These are phyloP conservation scores for Dioscorea dumetorum DNA, from an alignment of 106 monocot genomes.

Conservation along the genomic window DNA sequence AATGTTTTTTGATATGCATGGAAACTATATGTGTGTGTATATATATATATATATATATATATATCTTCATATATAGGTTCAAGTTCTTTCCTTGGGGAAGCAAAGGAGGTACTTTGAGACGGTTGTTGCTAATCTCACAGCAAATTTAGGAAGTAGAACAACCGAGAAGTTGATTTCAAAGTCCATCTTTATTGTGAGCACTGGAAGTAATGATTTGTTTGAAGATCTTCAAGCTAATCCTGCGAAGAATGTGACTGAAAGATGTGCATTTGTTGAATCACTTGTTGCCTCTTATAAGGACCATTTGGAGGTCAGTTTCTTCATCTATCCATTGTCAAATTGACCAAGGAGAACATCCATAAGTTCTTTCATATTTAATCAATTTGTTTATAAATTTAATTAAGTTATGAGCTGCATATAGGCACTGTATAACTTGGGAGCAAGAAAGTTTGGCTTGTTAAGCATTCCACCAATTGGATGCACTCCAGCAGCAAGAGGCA, in stretches of 20 bases:
- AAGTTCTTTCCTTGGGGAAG: neutral
- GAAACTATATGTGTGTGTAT: too few species aligned
- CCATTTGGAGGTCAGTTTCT: neutral
- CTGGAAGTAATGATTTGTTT: conserved; percentile 1
- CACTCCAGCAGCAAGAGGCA: neutral
- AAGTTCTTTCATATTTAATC: neutral
- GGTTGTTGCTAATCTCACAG: neutral
- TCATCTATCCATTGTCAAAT: neutral
- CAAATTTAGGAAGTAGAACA: neutral
- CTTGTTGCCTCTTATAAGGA: neutral
- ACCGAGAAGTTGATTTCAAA: neutral
- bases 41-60: too few species aligned
- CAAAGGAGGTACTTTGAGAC: neutral
- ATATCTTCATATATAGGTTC: neutral
- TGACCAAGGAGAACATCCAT: neutral
- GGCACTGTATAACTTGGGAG: conserved; percentile 21
- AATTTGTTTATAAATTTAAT: neutral
- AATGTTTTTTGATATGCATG: neutral
- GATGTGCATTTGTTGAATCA: neutral
- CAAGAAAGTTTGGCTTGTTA: conserved; percentile 19
- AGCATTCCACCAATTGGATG: conserved; percentile 14
- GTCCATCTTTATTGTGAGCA: conserved; percentile 4
- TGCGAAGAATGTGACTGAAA: neutral
- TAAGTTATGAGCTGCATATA: neutral
- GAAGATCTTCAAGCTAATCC: neutral